Percentiles rank a stretch among this genome's conserved stretches.
These are phyloP conservation scores for Clarireedia hainanense DNA, from an alignment of 2,329 filamentous ascomycete species.

Conservation along the genomic window DNA sequence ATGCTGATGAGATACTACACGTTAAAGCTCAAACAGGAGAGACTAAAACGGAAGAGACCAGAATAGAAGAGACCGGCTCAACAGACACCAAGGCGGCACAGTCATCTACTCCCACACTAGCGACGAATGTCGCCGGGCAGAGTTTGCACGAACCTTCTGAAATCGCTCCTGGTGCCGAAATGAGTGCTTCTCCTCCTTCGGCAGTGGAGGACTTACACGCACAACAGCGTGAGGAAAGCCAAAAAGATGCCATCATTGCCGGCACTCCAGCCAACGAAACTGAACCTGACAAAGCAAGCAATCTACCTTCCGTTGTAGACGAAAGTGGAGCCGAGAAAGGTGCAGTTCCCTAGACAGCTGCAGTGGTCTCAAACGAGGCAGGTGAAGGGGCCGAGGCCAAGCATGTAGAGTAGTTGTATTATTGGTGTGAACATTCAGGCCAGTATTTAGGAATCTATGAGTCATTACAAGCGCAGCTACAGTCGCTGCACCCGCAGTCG, in stretches of 20 bases:
- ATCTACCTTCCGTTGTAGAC: constrained; percentile 12
- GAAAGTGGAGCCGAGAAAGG: constrained; percentile 1
- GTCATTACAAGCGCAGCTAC: no score
- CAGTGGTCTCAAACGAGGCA: constrained; percentile 20
- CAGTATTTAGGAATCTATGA: no score
- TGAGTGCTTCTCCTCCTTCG: constrained; percentile 10
- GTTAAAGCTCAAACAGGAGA: constrained; percentile 18
- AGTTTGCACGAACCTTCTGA: constrained; percentile 17
- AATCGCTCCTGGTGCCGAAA: constrained; percentile 13
- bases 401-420: constrained; percentile 17
- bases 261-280: constrained; percentile 7
- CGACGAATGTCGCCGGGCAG: constrained; percentile 22
- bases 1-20: constrained; percentile 32
- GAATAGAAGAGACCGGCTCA: constrained; percentile 8
- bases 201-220: constrained; percentile 12
- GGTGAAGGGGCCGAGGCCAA: constrained; percentile 9
- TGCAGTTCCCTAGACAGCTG: constrained; percentile 5
- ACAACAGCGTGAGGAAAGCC: constrained; percentile 12
- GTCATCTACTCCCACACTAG: constrained; percentile 18
- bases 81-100: constrained; percentile 12
- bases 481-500: no score
- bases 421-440: background rate
- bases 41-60: background rate
- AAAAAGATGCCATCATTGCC: constrained; percentile 11
- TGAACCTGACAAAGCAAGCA: constrained; percentile 13